A percentile compares a stretch with the other conserved stretches of the same genome.
These are phyloP conservation scores for Aureobasidium namibiae DNA, from an alignment of 2,329 filamentous ascomycete genomes.

Conservation along the genomic window DNA sequence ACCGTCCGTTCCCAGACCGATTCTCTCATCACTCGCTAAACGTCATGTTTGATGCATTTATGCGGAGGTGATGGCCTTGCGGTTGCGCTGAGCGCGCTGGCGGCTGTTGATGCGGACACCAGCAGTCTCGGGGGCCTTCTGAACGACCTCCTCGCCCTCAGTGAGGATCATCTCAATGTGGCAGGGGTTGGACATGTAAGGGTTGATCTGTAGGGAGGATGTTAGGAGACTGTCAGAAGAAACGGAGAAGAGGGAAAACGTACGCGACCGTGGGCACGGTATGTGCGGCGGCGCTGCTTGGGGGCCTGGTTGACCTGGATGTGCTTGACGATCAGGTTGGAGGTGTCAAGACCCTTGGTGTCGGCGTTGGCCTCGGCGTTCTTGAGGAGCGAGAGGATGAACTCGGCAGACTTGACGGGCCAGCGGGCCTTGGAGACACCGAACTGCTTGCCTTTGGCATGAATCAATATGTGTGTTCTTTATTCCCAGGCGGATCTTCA, in stretches of 20 bases:
- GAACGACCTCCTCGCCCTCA: slow-evolving; percentile 90
- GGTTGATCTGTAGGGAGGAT: slow-evolving; percentile 72
- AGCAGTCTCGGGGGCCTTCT: slow-evolving; percentile 70
- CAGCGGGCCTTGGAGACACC: slow-evolving; percentile 97
- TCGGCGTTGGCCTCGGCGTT: slow-evolving; percentile 97
- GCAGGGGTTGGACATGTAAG: slow-evolving; percentile 99
- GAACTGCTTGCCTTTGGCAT: slow-evolving; percentile 80
- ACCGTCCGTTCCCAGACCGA: slow-evolving; percentile 5
- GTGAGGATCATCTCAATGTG: slow-evolving; percentile 99
- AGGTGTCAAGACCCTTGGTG: slow-evolving; percentile 93
- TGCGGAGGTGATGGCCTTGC: slow-evolving; percentile 49
- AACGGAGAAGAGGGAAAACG: slow-evolving; percentile 36
- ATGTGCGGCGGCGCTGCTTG: slow-evolving; percentile 98
- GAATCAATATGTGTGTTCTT: slow-evolving; percentile 23
- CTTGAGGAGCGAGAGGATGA: slow-evolving; percentile 93
- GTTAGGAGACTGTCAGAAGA: not conserved
- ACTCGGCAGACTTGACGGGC: slow-evolving; percentile 98
- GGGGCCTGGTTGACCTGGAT: slow-evolving; percentile 99
- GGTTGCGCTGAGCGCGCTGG: slow-evolving; percentile 70
- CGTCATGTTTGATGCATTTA: slow-evolving; percentile 16
- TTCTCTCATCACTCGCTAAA: not conserved
- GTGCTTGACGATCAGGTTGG: slow-evolving; percentile 98
- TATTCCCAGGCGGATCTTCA: slow-evolving; percentile 12
- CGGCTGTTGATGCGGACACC: slow-evolving; percentile 69
- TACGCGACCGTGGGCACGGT: slow-evolving; percentile 99